These are phyloP conservation scores for Blastobotrys parvus DNA, from an alignment of 805 yeast genomes.

Conservation along the genomic window DNA sequence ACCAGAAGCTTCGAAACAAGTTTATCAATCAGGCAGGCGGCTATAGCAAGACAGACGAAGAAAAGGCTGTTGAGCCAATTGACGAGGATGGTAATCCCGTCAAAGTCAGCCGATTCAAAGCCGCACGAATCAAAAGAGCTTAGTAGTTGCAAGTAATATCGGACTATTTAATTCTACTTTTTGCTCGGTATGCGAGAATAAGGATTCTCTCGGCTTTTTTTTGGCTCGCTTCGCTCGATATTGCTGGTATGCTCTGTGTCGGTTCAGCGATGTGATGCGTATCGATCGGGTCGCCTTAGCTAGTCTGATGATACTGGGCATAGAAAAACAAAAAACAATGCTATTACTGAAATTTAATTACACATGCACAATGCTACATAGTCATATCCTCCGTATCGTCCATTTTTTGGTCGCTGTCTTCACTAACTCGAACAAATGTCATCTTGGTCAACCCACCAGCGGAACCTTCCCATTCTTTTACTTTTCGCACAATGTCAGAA, in stretches of 20 bases:
- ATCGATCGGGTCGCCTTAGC: neutral
- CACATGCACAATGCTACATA: neutral
- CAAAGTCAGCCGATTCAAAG: constrained; percentile 59
- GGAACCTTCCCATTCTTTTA: constrained; percentile 75
- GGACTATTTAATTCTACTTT: too few species aligned
- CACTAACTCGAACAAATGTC: constrained; percentile 34
- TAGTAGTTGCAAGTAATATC: too few species aligned
- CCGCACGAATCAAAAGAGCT: constrained; percentile 39
- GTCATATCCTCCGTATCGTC: neutral
- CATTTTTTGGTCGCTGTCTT: neutral
- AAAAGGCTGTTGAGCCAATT: constrained; percentile 55
- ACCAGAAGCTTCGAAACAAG: constrained; percentile 46
- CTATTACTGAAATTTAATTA: too few species aligned
- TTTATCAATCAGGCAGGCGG: constrained; percentile 43
- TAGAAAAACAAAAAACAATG: neutral
- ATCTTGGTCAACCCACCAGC: constrained; percentile 66
- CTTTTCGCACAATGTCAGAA: constrained; percentile 44
- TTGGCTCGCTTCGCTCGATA: too few species aligned
- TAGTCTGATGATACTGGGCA: neutral
- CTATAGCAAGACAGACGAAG: constrained; percentile 38
- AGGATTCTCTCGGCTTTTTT: too few species aligned
- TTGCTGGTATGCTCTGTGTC: too few species aligned
- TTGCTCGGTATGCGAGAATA: too few species aligned
- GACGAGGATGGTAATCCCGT: constrained; percentile 55
- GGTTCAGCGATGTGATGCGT: neutral